Base-by-base conservation (phyloP, 495 filamentous ascomycete genomes). In the Neurospora intermedia region DNA sequence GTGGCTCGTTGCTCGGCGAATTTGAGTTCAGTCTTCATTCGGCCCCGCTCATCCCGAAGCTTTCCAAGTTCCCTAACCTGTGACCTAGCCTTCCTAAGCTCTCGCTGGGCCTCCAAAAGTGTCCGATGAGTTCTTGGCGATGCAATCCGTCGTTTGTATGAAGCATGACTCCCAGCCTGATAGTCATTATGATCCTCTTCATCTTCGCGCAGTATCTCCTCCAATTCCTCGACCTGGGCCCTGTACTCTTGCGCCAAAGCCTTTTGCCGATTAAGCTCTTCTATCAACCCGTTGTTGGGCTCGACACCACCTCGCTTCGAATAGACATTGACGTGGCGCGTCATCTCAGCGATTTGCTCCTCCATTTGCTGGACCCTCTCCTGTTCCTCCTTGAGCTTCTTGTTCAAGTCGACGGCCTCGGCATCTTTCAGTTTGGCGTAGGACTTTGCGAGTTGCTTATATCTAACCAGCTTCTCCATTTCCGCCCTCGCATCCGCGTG, bases 341-440 rank as follows among this genome's bases (percentile, higher is more conserved):
- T 86, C 75, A 92, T 83, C 54, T 89, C 85, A 11, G 88, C 83
- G 13, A 94, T 84, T 73, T 88, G 87, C 72, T 89, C 86, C 84
- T 85, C 88, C 80, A 81, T 74, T 27, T 69, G 71, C 69, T 78
- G 77, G 27, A 87, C 85, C 75, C 86, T 89, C 73, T 84, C 82
- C 45, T 87, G 82, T 72, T 89, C 90, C 69, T 92, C 89, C 72
- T 86, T 87, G 40, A 98, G 85, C 77, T 90, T 91, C 72, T 92
- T 89, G 35, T 85, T 85, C 43, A 98, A 82, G 35, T 92, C 88
- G 20, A 88, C 85, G 31, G 92, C 92, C 77, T 97, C 91, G 0
- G 84, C 85, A 80, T 99, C 96, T 80, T 97, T 98, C 83, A 92
- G 91, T 77, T 90, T 91, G 43, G 96, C 96, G 79, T 92, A 98